Evolutionary conservation across 176 grass and related monocot genomes (phyloP).

Genomic region (Guadua angustifolia): DNA sequence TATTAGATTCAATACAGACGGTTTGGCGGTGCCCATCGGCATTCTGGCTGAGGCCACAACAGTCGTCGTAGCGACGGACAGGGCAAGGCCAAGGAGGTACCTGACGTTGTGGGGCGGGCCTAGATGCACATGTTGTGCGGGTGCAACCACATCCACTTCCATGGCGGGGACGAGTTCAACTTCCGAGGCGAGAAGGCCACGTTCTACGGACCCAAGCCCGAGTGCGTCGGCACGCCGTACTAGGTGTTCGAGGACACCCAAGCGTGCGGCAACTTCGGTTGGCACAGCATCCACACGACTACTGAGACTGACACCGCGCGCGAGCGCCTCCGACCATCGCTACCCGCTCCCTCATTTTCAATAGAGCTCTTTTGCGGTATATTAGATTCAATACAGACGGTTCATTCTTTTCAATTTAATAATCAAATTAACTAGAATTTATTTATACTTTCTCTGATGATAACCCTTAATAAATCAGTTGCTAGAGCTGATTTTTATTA

Average conservation of each 20-base stretch:
- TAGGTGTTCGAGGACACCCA: constrained; percentile 42
- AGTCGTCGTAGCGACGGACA: neutral
- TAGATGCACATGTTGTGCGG: constrained; percentile 8
- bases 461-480: too few species aligned
- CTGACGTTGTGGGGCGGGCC: constrained; percentile 39
- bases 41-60: neutral
- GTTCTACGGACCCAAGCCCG: constrained; percentile 19
- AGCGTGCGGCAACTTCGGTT: constrained; percentile 38
- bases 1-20: too few species aligned
- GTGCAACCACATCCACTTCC: constrained; percentile 16
- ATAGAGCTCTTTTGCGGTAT: too few species aligned
- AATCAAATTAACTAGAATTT: too few species aligned
- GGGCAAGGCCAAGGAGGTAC: constrained; percentile 29
- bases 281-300: constrained; percentile 44
- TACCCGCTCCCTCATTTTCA: neutral
- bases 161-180: constrained; percentile 44
- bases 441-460: too few species aligned
- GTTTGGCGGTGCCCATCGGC: neutral
- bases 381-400: too few species aligned
- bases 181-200: constrained; percentile 40
- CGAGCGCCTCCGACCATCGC: neutral
- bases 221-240: constrained; percentile 33
- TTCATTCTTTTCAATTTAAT: too few species aligned
- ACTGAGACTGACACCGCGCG: neutral
- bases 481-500: too few species aligned